Conservation (phyloP, 345 rosid species). For the Pugionium dolabratum region DNA sequence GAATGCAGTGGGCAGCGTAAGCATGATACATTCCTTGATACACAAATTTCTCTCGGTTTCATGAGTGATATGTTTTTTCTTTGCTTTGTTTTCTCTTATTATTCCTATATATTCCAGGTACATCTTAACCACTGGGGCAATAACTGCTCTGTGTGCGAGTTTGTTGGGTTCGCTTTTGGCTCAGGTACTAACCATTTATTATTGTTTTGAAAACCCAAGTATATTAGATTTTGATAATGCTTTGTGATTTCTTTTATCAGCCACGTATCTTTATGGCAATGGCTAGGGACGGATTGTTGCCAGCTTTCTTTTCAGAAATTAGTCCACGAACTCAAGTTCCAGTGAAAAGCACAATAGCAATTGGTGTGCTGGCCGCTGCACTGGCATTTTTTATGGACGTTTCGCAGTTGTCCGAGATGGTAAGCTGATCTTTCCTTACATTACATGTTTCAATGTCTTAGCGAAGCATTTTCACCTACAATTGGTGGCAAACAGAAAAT, state of each 20-base stretch:
- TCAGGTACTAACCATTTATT: conserved; percentile 45
- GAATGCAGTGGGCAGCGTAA: conserved; percentile 82
- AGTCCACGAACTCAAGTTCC: conserved; percentile 64
- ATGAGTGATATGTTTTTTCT: background rate
- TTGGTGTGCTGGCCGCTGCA: conserved; percentile 55
- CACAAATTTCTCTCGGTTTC: background rate
- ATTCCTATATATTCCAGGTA: conserved; percentile 44
- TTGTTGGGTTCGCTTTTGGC: conserved; percentile 71
- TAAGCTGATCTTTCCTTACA: conserved; percentile 34
- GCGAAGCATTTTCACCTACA: conserved; percentile 3
- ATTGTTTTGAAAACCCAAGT: background rate
- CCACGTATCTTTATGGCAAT: conserved; percentile 78
- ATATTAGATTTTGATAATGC: conserved; percentile 11
- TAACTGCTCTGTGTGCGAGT: conserved; percentile 69
- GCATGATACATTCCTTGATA: conserved; percentile 32
- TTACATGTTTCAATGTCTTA: background rate
- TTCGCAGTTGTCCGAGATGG: conserved; percentile 69
- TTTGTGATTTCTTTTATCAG: conserved; percentile 39
- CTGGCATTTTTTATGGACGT: conserved; percentile 70
- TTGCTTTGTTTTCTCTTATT: background rate
- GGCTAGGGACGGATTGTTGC: conserved; percentile 77
- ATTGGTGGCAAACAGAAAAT: conserved; percentile 15
- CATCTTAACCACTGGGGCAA: conserved; percentile 59
- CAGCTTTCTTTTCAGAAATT: conserved; percentile 68
- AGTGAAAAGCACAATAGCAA: conserved; percentile 58